These are phyloP conservation scores for Microdochium bolleyi DNA, from an alignment of 2,329 filamentous ascomycete genomes.

Conservation along the genomic window DNA sequence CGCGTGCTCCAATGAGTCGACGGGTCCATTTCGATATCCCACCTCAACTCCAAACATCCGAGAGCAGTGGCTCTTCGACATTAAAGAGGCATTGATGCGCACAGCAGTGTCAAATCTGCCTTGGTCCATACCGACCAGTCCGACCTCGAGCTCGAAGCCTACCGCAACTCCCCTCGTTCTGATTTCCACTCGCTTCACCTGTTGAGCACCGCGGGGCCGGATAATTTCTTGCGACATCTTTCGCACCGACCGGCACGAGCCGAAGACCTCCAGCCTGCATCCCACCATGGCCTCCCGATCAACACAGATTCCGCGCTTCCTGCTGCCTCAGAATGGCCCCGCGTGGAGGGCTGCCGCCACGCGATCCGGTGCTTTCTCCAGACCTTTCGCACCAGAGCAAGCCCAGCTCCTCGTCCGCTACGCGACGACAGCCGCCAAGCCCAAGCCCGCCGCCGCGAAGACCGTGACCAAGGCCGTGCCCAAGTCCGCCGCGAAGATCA, in stretches of 20 bases:
- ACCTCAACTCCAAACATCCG: not conserved
- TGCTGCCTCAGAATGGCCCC: conserved; percentile 54
- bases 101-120: too few species aligned
- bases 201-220: not conserved
- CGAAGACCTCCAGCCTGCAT: conserved; percentile 2
- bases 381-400: conserved; percentile 15
- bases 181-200: not conserved
- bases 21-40: not conserved
- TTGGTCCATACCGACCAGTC: too few species aligned
- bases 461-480: not conserved
- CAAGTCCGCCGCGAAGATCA: not conserved
- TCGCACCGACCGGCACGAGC: not conserved
- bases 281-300: conserved; percentile 33
- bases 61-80: not conserved
- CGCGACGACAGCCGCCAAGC: conserved; percentile 30
- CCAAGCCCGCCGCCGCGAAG: conserved; percentile 14
- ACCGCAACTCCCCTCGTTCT: too few species aligned
- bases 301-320: conserved; percentile 55
- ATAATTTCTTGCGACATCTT: not conserved
- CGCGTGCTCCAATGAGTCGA: not conserved
- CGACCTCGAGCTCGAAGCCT: too few species aligned
- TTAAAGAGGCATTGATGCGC: too few species aligned
- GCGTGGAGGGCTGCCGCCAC: conserved; percentile 39
- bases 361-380: conserved; percentile 17
- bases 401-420: conserved; percentile 23